Evolutionary conservation across 345 rosid species (phyloP).

Genomic region (Salix udensis): DNA sequence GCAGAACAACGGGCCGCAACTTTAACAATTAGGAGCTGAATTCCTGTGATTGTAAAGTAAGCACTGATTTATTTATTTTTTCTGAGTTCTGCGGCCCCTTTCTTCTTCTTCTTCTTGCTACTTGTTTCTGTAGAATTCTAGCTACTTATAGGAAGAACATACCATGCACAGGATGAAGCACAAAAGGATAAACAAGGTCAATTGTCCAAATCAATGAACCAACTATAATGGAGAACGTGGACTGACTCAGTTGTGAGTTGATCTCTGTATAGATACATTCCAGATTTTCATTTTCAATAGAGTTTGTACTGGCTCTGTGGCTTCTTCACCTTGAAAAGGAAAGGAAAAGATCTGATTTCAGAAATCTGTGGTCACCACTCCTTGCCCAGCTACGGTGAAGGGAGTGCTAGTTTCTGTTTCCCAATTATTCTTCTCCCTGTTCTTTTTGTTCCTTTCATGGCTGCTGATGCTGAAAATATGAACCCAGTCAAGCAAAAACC

Average conservation of each 20-base stretch:
- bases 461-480: neutral
- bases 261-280: neutral
- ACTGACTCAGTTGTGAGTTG: neutral
- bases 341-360: neutral
- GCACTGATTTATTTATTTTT: neutral
- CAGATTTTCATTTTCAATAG: neutral
- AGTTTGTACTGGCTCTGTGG: neutral
- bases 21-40: slow-evolving; percentile 5
- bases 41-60: slow-evolving; percentile 21
- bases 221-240: neutral
- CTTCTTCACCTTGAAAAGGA: neutral
- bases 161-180: neutral
- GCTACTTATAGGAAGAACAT: neutral
- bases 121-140: neutral
- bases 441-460: neutral
- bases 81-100: neutral
- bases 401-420: neutral
- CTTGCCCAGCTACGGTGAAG: neutral
- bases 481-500: no score
- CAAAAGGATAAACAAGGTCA: neutral
- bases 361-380: neutral
- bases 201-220: neutral
- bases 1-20: neutral
- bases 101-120: neutral
- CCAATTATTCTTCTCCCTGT: neutral